Evolutionary conservation across 2,329 filamentous ascomycete species (phyloP), one percentile per base, ranked within the genome.

Genomic region (Nemania diffusa): DNA sequence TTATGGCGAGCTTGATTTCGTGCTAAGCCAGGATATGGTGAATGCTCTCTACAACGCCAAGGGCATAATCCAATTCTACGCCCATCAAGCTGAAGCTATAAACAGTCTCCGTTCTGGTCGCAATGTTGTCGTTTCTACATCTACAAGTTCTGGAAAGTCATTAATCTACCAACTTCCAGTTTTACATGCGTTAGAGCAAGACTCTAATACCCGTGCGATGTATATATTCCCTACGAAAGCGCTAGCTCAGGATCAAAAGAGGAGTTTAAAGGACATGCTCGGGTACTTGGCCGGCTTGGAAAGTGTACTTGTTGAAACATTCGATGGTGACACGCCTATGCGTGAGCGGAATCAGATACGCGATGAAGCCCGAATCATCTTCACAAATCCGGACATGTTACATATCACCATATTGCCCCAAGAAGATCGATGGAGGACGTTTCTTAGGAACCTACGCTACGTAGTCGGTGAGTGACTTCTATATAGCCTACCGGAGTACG

Each of bases 141-240:
- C 95, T 0, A 99, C 96, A 0, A 97, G 93, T 76, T 99, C 96
- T 0, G 96, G 96, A 11, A 99, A 99, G 79, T 97, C 94, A 5
- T 82, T 99, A n/a, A 97, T 99, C 68, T 99, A 98, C 76, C 96
- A 99, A 75, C 86, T 99, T 17, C 96, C 96, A 0, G 93, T 99
- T 51, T 81, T 99, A 11, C 90, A 97, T 76, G 91, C 93, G 57
- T 82, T 99, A 1, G 95, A 99, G 78, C 84, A 88, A 59, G 92
- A 98, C 74, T 82, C 80, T 1, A 84, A 90, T 63, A 92, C 92
- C 8, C 85, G 96, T 73, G 96, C 96, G 2, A 93, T 99, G 90
- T 98, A 97, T 77, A 97, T 99, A 40, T 99, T 99, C 68, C 96
- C 96, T 0, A 99, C 96, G 0, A 99, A 99, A 80, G 96, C 96